Conservation (phyloP, 2,329 filamentous ascomycete species). For the Penicillium psychrosexuale region DNA sequence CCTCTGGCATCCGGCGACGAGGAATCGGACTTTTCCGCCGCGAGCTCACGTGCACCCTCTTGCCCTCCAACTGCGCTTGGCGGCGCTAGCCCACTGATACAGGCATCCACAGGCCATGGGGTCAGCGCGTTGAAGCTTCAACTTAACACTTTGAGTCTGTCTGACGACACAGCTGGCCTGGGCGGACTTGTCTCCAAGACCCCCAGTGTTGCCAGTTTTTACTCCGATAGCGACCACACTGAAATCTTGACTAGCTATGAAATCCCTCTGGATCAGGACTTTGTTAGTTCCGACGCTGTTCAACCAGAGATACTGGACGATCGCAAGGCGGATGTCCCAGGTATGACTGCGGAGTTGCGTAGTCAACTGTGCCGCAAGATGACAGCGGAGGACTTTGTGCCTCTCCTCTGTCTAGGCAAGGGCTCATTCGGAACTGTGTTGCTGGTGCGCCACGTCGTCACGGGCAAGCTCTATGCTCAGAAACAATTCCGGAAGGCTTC, state of each 20-base stretch:
- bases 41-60: constrained; percentile 29
- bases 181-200: constrained; percentile 47
- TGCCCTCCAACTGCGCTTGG: constrained; percentile 16
- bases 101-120: constrained; percentile 59
- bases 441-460: constrained; percentile 83
- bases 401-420: constrained; percentile 88
- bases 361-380: constrained; percentile 70
- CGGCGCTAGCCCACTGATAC: constrained; percentile 48
- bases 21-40: constrained; percentile 45
- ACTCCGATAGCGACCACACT: constrained; percentile 62
- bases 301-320: constrained; percentile 33
- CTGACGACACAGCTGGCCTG: constrained; percentile 54
- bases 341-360: constrained; percentile 54
- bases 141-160: constrained; percentile 72
- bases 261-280: constrained; percentile 79
- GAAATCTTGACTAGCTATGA: constrained; percentile 79
- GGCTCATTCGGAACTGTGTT: constrained; percentile 94
- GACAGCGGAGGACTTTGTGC: constrained; percentile 85
- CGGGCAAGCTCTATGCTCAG: constrained; percentile 89
- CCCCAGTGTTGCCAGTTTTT: constrained; percentile 58
- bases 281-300: constrained; percentile 62
- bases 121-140: constrained; percentile 80
- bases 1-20: constrained; percentile 45
- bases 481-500: constrained; percentile 99
- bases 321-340: constrained; percentile 29